Base-by-base conservation (phyloP, 441 rosid species). In the Pelargonium cotyledonis region DNA sequence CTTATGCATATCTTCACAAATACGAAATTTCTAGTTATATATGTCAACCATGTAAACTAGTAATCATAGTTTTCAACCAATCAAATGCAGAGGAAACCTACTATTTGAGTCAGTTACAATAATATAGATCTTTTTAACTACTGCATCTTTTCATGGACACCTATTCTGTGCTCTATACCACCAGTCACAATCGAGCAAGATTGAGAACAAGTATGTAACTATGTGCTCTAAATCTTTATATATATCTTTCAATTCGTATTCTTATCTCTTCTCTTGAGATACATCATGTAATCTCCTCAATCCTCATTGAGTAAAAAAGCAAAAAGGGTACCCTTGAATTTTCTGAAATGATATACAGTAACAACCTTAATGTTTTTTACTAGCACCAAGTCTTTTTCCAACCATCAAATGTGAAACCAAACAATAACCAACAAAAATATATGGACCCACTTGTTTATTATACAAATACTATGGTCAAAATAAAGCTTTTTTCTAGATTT, bases 131-230 rank as follows among this genome's bases (percentile, higher is more conserved):
- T 0, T 58, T 58, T 21, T 6, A 18, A 58, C 63, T 18, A 35
- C 31, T 58, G 21, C 63, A 19, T 58, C 35, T 6, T 21, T 58
- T 57, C 38, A 31, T 6, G 38, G 38, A 31, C 38, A 31, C 38
- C 38, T 31, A 31, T 31, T 31, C 6, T 31, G 38, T 31, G 26
- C 8, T 57, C 19, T 5, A 57, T 18, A 19, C 12, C 62, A 57
- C 62, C 62, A 57, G 19, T 57, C 6, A 8, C 12, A 57, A 57
- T 57, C 29, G 38, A 31, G 38, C 38, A 57, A 57, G 19, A 26
- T 57, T n/a, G 62, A 29, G 62, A 57, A 57, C 35, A 58, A 18
- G 35, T 58, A 19, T 58, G 63, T 58, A 58, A 29, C 63, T 58
- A 57, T 14, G 21, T 57, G 62, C 29, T 16, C 8, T 23, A 57